These are phyloP conservation scores for Mycena rebaudengoi DNA, from an alignment of 768 basidiomycete genomes.

Conservation along the genomic window DNA sequence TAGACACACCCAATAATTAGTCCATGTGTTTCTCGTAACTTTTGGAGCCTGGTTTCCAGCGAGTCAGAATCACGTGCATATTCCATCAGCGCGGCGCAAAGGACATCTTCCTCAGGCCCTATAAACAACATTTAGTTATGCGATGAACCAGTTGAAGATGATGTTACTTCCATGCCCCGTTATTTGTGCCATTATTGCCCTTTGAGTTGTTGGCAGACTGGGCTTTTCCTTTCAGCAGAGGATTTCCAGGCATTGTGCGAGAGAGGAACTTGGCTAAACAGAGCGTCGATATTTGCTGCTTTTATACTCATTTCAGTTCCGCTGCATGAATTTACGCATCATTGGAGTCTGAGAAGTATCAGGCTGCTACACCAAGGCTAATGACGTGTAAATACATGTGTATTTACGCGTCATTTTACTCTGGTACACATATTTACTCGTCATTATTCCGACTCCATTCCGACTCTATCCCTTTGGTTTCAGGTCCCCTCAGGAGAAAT, in stretches of 20 bases:
- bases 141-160: background rate
- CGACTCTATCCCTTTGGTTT: no score
- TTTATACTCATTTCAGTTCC: background rate
- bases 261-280: no score
- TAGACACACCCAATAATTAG: constrained; percentile 1
- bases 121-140: background rate
- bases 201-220: background rate
- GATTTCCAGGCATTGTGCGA: background rate
- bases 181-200: background rate
- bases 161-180: constrained; percentile 4
- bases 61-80: background rate
- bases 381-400: no score
- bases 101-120: constrained; percentile 1
- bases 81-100: background rate
- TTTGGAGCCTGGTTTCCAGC: background rate
- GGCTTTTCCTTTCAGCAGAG: background rate
- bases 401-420: no score
- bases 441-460: no score
- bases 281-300: no score
- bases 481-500: no score
- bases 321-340: background rate
- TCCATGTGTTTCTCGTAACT: background rate
- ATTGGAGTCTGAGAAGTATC: no score
- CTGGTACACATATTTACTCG: no score
- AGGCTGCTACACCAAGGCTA: no score